phyloP scores from a whole-genome alignment of 306 rosid species.

The Ormosia emarginata region DNA sequence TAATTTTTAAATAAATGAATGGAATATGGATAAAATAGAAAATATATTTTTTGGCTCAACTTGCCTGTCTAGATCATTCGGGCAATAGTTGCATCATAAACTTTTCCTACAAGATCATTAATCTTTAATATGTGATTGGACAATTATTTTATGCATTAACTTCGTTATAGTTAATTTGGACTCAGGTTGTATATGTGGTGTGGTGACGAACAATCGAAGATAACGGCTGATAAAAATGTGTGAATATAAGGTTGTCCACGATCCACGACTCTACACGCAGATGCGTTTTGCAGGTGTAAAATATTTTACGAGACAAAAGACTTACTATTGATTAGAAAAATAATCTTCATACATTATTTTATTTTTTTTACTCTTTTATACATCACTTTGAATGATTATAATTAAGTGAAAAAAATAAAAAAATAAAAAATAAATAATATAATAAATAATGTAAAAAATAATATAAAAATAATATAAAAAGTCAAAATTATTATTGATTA shows the following conservation, averaged over 20 bases:
- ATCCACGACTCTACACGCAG: neutral
- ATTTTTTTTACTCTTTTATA: too few species aligned
- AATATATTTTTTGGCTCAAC: too few species aligned
- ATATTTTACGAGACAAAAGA: neutral
- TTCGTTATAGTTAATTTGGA: neutral
- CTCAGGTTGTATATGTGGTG: neutral
- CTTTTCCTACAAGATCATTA: neutral
- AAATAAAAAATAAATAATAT: too few species aligned
- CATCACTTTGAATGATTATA: too few species aligned
- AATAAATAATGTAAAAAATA: too few species aligned
- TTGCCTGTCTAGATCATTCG: too few species aligned
- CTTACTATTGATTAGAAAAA: neutral
- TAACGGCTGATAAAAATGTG: neutral
- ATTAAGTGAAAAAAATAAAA: too few species aligned
- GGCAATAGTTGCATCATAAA: too few species aligned
- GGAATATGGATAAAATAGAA: too few species aligned
- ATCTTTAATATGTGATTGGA: neutral
- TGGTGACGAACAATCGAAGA: slow-evolving; percentile 2
- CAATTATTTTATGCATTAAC: neutral
- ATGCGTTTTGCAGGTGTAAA: neutral
- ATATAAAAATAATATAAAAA: too few species aligned
- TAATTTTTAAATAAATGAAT: too few species aligned
- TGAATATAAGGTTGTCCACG: slow-evolving; percentile 6
- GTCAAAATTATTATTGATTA: neutral
- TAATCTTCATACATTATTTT: too few species aligned